Evolutionary conservation across 768 basidiomycete species (phyloP).

Genomic region (Thelephora ganbajun): DNA sequence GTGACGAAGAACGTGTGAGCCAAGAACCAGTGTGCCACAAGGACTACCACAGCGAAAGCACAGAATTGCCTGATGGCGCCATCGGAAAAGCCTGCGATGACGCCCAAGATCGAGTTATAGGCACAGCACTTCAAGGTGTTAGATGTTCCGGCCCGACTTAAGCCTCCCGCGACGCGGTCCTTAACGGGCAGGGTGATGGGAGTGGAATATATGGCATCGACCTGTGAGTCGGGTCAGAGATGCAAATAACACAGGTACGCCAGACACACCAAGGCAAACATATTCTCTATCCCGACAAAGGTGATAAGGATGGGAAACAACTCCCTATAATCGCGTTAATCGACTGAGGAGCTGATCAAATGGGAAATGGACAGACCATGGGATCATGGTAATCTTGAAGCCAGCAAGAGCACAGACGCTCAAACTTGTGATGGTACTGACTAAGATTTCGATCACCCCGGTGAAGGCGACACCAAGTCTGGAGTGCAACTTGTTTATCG

Average conservation of each 20-base stretch:
- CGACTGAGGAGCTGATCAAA: background rate
- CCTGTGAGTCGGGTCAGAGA: slow-evolving; percentile 29
- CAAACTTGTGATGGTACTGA: slow-evolving; percentile 87
- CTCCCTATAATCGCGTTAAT: slow-evolving; percentile 35
- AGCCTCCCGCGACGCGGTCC: slow-evolving; percentile 80
- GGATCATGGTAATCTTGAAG: slow-evolving; percentile 81
- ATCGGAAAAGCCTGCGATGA: slow-evolving; percentile 58
- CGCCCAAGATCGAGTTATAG: slow-evolving; percentile 69
- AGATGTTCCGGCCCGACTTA: slow-evolving; percentile 80
- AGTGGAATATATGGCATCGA: slow-evolving; percentile 75
- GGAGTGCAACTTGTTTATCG: slow-evolving; percentile 79
- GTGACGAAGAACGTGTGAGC: slow-evolving; percentile 94
- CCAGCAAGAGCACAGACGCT: slow-evolving; percentile 87
- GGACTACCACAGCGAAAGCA: slow-evolving; percentile 82
- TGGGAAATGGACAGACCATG: slow-evolving; percentile 42
- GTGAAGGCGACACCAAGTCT: slow-evolving; percentile 87
- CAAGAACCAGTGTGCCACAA: slow-evolving; percentile 95
- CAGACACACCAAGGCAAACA: slow-evolving; percentile 75
- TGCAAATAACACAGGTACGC: slow-evolving; percentile 11
- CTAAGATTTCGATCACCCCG: slow-evolving; percentile 80
- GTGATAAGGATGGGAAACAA: slow-evolving; percentile 87
- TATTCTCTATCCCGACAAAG: slow-evolving; percentile 94
- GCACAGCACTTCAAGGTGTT: slow-evolving; percentile 87
- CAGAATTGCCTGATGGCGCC: slow-evolving; percentile 89
- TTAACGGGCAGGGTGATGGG: slow-evolving; percentile 81